phyloP scores from a whole-genome alignment of 2,329 filamentous ascomycete genomes.

The Monilinia polystroma region DNA sequence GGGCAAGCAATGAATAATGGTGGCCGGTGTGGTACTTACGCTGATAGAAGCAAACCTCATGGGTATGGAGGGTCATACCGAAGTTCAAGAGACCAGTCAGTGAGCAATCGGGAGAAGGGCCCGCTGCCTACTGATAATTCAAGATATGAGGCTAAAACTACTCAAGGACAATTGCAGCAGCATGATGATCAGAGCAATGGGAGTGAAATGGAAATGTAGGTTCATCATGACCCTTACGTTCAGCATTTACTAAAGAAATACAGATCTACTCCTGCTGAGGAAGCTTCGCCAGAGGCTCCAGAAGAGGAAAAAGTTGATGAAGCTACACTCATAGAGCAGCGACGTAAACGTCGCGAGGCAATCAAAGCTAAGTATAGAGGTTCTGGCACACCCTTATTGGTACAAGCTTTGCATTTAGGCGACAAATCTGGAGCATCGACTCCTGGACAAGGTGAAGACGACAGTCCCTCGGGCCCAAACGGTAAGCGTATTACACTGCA shows the following conservation, averaged over 20 bases:
- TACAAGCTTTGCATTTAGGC: conserved; percentile 54
- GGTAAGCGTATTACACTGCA: conserved; percentile 39
- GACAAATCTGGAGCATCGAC: conserved; percentile 39
- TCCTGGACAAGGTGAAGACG: conserved; percentile 34
- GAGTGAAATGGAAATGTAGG: conserved; percentile 45
- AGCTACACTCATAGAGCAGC: conserved; percentile 79
- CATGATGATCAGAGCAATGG: conserved; percentile 44
- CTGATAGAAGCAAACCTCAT: conserved; percentile 32
- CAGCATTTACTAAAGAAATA: conserved; percentile 28
- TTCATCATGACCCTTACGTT: neutral
- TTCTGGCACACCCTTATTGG: conserved; percentile 69
- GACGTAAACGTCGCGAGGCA: conserved; percentile 79
- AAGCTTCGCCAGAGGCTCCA: conserved; percentile 44
- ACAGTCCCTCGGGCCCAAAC: conserved; percentile 35
- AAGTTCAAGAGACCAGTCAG: conserved; percentile 56
- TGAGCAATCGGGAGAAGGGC: conserved; percentile 63
- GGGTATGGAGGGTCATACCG: conserved; percentile 47
- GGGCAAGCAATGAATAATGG: conserved; percentile 31
- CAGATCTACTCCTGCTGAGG: conserved; percentile 34
- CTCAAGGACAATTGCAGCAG: conserved; percentile 57
- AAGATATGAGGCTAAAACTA: conserved; percentile 67
- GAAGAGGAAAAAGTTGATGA: conserved; percentile 69
- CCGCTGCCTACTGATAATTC: conserved; percentile 57
- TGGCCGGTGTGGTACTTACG: conserved; percentile 27
- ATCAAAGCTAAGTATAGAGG: conserved; percentile 77